Base-by-base conservation (phyloP, 139 green algal species). In the Volvox africanus region DNA sequence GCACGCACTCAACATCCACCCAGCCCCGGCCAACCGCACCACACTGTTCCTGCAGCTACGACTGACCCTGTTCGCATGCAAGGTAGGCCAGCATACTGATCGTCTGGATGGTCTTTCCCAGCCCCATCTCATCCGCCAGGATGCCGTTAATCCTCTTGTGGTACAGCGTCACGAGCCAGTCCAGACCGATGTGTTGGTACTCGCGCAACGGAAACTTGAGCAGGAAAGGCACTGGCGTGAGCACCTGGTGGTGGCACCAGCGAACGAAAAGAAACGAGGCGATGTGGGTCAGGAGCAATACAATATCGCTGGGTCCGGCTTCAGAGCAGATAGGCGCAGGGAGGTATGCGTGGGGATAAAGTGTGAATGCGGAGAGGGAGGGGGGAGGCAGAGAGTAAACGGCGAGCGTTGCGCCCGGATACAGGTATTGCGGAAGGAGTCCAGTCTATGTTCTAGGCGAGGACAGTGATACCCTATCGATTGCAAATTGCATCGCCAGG, bases 61-160 rank as follows among this genome's bases (percentile, higher is more conserved):
- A 33, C 79, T 0, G 50, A 92, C 80, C 80, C 88, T 97, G 94
- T 90, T 99, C 96, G 92, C 95, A 98, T 17, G 98, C 98, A 75
- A 99, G 96, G 88, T 97, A 93, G 0, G 97, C 97, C 83, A 99
- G 96, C 90, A 99, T 93, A 0, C 95, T 91, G 84, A 99, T 99
- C 16, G 98, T 99, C 95, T 98, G 96, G 92, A 99, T 99, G 18
- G 98, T 99, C 93, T 99, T 99, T 69, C 98, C 97, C 82, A 99
- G 94, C 1, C 97, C 97, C 95, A 96, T 97, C 91, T 99, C 98
- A 77, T 99, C 98, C 0, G 98, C 97, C 83, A 99, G 95, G 92
- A 99, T 99, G 80, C 97, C 98, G 91, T 99, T 99, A 73, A 99
- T 93, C 21, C 91, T 93, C 77, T 97, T 97, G 61, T 97, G 93